Evolutionary conservation across 768 basidiomycete species (phyloP), one percentile per base, ranked within the genome.

Genomic region (Chiua virens): DNA sequence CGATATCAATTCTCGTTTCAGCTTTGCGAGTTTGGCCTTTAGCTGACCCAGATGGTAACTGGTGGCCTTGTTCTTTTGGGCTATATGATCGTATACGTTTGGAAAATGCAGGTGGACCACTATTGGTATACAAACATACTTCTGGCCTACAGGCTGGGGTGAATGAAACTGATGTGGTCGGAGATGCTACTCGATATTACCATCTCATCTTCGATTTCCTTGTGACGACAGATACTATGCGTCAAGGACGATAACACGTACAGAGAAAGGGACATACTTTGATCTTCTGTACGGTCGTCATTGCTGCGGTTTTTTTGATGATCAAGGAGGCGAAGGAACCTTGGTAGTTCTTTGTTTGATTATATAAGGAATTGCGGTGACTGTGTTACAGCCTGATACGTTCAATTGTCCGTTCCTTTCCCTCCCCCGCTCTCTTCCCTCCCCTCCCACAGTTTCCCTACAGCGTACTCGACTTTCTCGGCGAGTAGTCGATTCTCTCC

Each of bases 131-230:
- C 25, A 53, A 45, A 76, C 79, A 65, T 78, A 91, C 89, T 94
- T 81, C 81, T 92, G 67, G 86, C 81, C 88, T 92, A 67, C 50
- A 58, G 54, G 49, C 27, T 58, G 30, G 43, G 35, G 59, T 67
- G 53, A 72, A 56, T 68, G 69, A 66, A 50, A 50, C 47, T 57
- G 34, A 34, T 34, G 50, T 54, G 21, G 34, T 38, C 18, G 49
- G 40, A 55, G 42, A 56, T 45, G 50, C 34, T 37, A 52, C 42
- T 41, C 50, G 54, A 55, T 70, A 82, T 75, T 66, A 89, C 91
- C 94, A 94, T 94, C 73, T 94, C 92, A 90, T 92, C 91, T 81
- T 95, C 92, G 70, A 95, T 82, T 84, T 92, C 92, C 88, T 92
- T 62, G 53, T 25, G 40, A 30, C 53, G 45, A 45, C 8, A 32